Evolutionary conservation across 2,329 filamentous ascomycete genomes (phyloP).

Genomic region (Scytalidium lignicola): DNA sequence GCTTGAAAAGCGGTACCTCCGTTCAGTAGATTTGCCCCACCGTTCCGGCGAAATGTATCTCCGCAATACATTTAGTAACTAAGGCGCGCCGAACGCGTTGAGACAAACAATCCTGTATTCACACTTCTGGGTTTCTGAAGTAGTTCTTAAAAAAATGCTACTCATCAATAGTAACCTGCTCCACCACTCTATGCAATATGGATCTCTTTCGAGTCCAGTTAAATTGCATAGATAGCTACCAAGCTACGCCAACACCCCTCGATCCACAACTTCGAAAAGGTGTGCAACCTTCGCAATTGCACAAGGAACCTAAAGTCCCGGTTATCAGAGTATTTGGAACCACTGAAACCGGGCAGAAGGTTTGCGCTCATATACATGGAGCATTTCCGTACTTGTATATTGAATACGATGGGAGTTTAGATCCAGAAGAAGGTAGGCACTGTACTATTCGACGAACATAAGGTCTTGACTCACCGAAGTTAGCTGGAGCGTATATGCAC

Average conservation of each 20-base stretch:
- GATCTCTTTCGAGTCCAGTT: slow-evolving; percentile 83
- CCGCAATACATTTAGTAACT: neutral
- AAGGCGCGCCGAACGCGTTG: neutral
- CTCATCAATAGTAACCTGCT: neutral
- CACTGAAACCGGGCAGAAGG: slow-evolving; percentile 91
- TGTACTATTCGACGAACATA: neutral
- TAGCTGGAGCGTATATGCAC: slow-evolving; percentile 71
- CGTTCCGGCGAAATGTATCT: neutral
- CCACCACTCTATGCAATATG: slow-evolving; percentile 34
- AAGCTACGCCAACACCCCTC: slow-evolving; percentile 70
- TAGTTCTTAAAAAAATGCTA: neutral
- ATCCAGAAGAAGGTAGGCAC: slow-evolving; percentile 60
- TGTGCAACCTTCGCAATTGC: slow-evolving; percentile 51
- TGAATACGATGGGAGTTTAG: slow-evolving; percentile 69
- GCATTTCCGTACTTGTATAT: slow-evolving; percentile 95
- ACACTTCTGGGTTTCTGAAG: neutral
- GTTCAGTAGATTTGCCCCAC: too few species aligned
- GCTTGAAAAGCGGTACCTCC: too few species aligned
- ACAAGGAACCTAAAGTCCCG: slow-evolving; percentile 69
- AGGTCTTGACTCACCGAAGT: slow-evolving; percentile 11
- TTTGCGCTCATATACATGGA: slow-evolving; percentile 93
- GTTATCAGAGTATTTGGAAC: slow-evolving; percentile 88
- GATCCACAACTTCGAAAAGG: slow-evolving; percentile 73
- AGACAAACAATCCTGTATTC: neutral
- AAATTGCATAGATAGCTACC: slow-evolving; percentile 95